Evolutionary conservation across 805 yeast species (phyloP).

Genomic region (Clavispora vitiphila): DNA sequence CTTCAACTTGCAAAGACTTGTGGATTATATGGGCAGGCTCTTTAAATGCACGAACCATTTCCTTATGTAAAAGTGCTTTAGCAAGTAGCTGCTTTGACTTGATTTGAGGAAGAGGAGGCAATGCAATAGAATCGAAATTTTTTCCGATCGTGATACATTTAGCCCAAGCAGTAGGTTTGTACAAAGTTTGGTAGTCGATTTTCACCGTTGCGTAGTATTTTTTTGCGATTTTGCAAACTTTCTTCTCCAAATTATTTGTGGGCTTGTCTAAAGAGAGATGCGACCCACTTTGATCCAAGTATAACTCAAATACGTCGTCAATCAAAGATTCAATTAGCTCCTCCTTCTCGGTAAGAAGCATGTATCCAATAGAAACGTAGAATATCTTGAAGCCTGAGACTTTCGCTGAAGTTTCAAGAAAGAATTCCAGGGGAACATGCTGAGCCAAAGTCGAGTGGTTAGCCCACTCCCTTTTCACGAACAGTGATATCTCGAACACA

Average conservation of each 20-base stretch:
- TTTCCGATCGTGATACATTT: slow-evolving; percentile 1
- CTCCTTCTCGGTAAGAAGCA: slow-evolving; percentile 19
- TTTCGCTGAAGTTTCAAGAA: not conserved
- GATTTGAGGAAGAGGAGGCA: slow-evolving; percentile 34
- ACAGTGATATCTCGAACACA: slow-evolving; percentile 30
- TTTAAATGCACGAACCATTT: slow-evolving; percentile 27
- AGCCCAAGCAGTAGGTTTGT: slow-evolving; percentile 14
- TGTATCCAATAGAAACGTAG: slow-evolving; percentile 24
- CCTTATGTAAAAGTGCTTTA: slow-evolving; percentile 36
- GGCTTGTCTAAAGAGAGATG: slow-evolving; percentile 6
- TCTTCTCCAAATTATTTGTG: slow-evolving; percentile 4
- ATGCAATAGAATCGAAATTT: slow-evolving; percentile 13
- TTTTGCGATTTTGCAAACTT: slow-evolving; percentile 16
- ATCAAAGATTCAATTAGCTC: slow-evolving; percentile 20
- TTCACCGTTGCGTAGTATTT: slow-evolving; percentile 22
- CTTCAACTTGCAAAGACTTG: slow-evolving; percentile 12
- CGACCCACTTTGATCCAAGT: slow-evolving; percentile 18
- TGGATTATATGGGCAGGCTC: slow-evolving; percentile 25
- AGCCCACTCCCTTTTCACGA: slow-evolving; percentile 25
- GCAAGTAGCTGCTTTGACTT: slow-evolving; percentile 24
- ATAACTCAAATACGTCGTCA: slow-evolving; percentile 28
- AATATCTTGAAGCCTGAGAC: slow-evolving; percentile 18
- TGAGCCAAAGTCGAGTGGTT: slow-evolving; percentile 8
- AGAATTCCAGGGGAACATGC: slow-evolving; percentile 1
- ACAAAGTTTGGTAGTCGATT: slow-evolving; percentile 21